These are phyloP conservation scores for Phytomonas sp. DNA, from an alignment of 208 protist species.

Conservation along the genomic window DNA sequence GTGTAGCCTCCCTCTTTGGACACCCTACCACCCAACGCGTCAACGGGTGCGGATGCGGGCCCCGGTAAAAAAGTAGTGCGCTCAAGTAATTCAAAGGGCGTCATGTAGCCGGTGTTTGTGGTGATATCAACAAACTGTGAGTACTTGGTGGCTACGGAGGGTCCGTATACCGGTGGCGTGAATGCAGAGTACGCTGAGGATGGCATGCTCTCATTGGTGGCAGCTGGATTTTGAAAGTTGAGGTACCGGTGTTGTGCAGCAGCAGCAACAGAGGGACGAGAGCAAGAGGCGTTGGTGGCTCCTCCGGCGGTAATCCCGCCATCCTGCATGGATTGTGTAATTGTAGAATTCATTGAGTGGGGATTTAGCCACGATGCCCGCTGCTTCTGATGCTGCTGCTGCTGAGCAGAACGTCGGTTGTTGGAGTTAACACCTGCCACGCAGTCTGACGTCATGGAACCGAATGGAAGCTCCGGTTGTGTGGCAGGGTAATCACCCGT, in stretches of 20 bases:
- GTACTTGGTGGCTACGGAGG: slow-evolving; percentile 18
- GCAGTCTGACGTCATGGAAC: background rate
- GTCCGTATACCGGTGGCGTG: slow-evolving; percentile 21
- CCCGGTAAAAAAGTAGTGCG: slow-evolving; percentile 1
- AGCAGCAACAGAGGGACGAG: background rate
- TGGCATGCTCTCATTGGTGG: background rate
- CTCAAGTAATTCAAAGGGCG: slow-evolving; percentile 34
- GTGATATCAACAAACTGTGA: slow-evolving; percentile 64
- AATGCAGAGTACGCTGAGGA: slow-evolving; percentile 1
- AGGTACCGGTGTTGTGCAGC: background rate
- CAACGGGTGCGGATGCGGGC: background rate
- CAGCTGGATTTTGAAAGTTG: background rate
- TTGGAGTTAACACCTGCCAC: background rate
- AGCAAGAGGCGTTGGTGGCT: background rate
- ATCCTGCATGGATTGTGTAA: background rate
- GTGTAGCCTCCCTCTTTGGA: background rate
- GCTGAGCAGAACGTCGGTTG: background rate
- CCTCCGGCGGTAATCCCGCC: background rate
- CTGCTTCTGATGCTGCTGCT: background rate
- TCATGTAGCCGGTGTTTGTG: slow-evolving; percentile 38
- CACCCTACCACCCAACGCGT: background rate
- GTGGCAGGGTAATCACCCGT: background rate
- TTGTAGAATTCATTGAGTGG: background rate
- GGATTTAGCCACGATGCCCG: background rate
- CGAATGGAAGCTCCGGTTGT: background rate